Evolutionary conservation across 495 filamentous ascomycete species (phyloP), one percentile per base, ranked within the genome.

Genomic region (Aspergillus steynii): DNA sequence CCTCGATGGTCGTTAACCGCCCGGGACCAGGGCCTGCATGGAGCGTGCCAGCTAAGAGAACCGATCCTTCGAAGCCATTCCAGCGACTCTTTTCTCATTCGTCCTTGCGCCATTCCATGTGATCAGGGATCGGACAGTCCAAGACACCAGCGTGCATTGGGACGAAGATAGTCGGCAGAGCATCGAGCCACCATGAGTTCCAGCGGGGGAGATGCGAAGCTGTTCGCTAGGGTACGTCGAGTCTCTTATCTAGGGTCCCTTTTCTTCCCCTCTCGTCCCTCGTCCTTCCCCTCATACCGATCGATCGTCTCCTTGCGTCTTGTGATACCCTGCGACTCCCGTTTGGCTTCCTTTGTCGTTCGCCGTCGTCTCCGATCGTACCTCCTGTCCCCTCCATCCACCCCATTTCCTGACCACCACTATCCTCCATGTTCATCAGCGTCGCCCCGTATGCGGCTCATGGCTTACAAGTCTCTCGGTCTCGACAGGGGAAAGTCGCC

Each of bases 171-270:
- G 49, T 56, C 37, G 34, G 53, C 58, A 48, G 45, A 29, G 42
- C 32, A 49, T 31, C 32, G 51, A 26, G 60, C 65, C 78, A 86
- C 65, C 63, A 94, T 92, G 87, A 89, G 86, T 80, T 84, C 89
- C 58, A 82, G 85, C 75, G 91, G 90, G 77, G 91, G 93, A 77
- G 95, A 99, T 86, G 96, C 95, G 80, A 97, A 97, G 85, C 88
- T 99, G 80, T 99, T 99, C 83, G 93, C 96, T 67, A 88, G 96
- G 80, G 95, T 99, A 94, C 75, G 92, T 20, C 20, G 20, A 20
- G 20, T 20, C 20, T 53, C 25, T 26, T 15, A n/a, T 53, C 27
- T n/a, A 45, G 31, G 25, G 15, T 52, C 26, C 7, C 29, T 45
- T 56, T 32, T 34, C 31, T 27, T 45, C 29, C 56, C 48, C 32